Conservation (phyloP, 2,329 filamentous ascomycete species). For the Triangularia verruculosa region DNA sequence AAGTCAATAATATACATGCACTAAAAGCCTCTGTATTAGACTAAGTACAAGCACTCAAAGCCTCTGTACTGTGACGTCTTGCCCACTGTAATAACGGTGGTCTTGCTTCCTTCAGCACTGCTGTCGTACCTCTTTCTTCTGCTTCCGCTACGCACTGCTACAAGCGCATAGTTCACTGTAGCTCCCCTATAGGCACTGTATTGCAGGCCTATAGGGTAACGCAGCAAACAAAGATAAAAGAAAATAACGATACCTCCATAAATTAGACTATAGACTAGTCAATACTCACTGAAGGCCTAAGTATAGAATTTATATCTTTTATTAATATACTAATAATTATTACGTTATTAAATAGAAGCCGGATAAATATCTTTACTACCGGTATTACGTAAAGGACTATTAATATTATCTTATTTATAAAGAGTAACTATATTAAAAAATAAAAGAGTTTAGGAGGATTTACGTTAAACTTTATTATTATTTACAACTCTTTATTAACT, state of each 20-base stretch:
- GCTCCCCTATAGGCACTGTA: no score
- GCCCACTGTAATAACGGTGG: no score
- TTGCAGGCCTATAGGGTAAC: no score
- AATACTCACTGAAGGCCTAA: neutral
- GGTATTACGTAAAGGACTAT: neutral
- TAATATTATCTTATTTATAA: neutral
- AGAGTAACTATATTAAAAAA: neutral
- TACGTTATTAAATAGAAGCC: neutral
- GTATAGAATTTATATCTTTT: neutral
- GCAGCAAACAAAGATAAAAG: neutral
- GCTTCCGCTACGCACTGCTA: no score
- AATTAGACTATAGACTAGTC: neutral
- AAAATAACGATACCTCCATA: neutral
- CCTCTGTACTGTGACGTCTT: no score
- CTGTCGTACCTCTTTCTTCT: no score
- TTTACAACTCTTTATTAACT: conserved; percentile 1
- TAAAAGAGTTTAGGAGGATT: conserved; percentile 9
- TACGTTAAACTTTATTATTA: neutral
- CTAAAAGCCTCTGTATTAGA: no score
- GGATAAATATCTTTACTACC: conserved; percentile 6
- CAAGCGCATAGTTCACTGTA: no score
- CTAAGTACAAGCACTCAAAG: no score
- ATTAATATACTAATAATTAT: conserved; percentile 2
- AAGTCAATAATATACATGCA: no score
- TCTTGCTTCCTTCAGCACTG: no score